A percentile compares a stretch with the other conserved stretches of the same genome.
These are phyloP conservation scores for Camellia granthamiana DNA, from an alignment of 148 eudicot genomes.

Conservation along the genomic window DNA sequence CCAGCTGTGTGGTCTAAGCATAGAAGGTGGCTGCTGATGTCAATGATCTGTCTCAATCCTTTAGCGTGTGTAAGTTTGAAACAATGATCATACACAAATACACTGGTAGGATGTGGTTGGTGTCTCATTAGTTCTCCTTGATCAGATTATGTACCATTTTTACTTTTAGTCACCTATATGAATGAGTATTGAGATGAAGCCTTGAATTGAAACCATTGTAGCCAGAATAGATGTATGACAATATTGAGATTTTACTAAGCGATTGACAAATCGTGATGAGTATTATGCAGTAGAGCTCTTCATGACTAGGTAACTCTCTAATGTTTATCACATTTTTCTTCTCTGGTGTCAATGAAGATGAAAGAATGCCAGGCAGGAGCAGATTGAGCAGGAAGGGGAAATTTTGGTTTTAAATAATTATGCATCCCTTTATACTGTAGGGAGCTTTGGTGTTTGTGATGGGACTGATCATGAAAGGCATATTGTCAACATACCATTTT, in stretches of 20 bases:
- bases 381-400: no score
- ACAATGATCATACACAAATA: not conserved
- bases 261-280: not conserved
- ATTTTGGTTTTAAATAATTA: not conserved
- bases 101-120: not conserved
- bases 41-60: conserved; percentile 96
- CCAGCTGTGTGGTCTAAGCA: conserved; percentile 99
- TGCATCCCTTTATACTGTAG: not conserved
- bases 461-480: no score
- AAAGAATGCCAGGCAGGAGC: not conserved
- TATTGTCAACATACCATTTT: no score
- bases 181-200: not conserved
- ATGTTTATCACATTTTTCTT: not conserved
- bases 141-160: not conserved
- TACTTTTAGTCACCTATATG: not conserved
- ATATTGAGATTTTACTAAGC: not conserved
- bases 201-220: not conserved
- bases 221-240: not conserved
- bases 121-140: not conserved
- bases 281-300: not conserved
- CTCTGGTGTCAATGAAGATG: not conserved
- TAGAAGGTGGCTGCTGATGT: conserved; percentile 97
- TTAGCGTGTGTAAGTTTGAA: conserved; percentile 77
- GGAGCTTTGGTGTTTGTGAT: not conserved
- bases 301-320: not conserved